Conservation (phyloP, 805 yeast species). For the Isabelozyma gotoi region DNA sequence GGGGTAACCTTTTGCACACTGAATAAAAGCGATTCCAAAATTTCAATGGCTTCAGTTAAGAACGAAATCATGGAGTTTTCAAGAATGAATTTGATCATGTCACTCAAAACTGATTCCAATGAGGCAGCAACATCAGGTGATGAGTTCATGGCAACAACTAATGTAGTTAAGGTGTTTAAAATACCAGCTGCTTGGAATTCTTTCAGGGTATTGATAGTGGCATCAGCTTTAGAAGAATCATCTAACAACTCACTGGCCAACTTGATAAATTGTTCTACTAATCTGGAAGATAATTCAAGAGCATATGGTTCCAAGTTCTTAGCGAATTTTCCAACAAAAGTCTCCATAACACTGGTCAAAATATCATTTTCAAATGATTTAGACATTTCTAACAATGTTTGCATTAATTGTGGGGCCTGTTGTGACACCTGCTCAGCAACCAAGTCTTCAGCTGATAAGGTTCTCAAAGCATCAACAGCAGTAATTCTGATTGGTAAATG, state of each 20-base stretch:
- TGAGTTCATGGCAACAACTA: constrained; percentile 42
- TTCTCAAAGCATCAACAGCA: constrained; percentile 52
- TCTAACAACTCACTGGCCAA: constrained; percentile 58
- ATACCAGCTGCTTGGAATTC: constrained; percentile 46
- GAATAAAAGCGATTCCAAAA: constrained; percentile 53
- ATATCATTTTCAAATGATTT: constrained; percentile 43
- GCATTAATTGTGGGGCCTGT: constrained; percentile 47
- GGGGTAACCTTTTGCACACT: constrained; percentile 55
- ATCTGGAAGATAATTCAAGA: constrained; percentile 43
- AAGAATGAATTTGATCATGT: constrained; percentile 33
- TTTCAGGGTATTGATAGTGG: constrained; percentile 29
- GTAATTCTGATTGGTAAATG: constrained; percentile 52
- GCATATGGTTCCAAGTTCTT: constrained; percentile 42
- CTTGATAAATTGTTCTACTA: constrained; percentile 72
- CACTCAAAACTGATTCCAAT: constrained; percentile 33
- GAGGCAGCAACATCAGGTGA: constrained; percentile 37
- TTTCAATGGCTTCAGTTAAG: constrained; percentile 38
- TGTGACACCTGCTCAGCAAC: constrained; percentile 41
- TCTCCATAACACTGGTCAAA: constrained; percentile 45
- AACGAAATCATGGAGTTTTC: constrained; percentile 41
- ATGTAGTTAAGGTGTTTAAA: constrained; percentile 40
- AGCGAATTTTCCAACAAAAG: constrained; percentile 44
- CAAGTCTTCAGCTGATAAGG: constrained; percentile 46
- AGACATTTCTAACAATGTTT: constrained; percentile 43
- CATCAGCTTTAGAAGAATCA: constrained; percentile 13